Evolutionary conservation across 2,329 filamentous ascomycete species (phyloP), one percentile per base, ranked within the genome.

Genomic region (Ciborinia camelliae): DNA sequence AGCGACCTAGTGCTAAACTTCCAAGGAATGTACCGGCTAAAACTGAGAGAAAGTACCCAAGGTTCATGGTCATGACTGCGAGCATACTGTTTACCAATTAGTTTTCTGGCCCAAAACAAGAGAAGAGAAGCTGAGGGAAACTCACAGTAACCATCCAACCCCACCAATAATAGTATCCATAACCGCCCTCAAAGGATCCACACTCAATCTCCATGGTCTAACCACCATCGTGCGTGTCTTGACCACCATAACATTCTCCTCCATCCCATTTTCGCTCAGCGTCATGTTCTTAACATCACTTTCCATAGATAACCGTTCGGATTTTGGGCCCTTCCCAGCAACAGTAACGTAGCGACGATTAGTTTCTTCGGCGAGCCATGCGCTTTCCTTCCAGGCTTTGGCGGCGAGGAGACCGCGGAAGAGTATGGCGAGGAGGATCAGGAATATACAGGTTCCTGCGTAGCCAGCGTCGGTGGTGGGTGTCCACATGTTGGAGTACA

Each of bases 401-500:
- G 85, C 80, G 3, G 92, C 92, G 59, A 94, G 79, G 20, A 97
- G 81, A 26, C 81, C 78, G 61, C 93, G 90, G 73, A 89, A 87
- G 64, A 89, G 73, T 67, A 88, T 81, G 66, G 87, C 88, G 60
- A 98, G 86, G 52, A 90, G 71, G 75, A 97, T 87, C 66, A 97
- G 84, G 79, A 97, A 97, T 76, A 97, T 90, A 80, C 94, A 96
- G 35, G 92, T 96, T 64, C 87, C 94, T 1, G 91, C 92, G 77
- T 97, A 98, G 66, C 83, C 79, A 71, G 89, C 91, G 7, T 82
- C 79, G 43, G 79, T 87, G 35, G 75, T 78, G 6, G 94, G 94
- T 2, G 90, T 89, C 92, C 93, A 98, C 61, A 81, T 76, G 28
- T 78, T 75, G 20, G 90, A 88, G 79, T 82, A 91, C 53, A 92